Evolutionary conservation across 169 alveolate genomes (phyloP).

Genomic region (Cryptosporidium canis): DNA sequence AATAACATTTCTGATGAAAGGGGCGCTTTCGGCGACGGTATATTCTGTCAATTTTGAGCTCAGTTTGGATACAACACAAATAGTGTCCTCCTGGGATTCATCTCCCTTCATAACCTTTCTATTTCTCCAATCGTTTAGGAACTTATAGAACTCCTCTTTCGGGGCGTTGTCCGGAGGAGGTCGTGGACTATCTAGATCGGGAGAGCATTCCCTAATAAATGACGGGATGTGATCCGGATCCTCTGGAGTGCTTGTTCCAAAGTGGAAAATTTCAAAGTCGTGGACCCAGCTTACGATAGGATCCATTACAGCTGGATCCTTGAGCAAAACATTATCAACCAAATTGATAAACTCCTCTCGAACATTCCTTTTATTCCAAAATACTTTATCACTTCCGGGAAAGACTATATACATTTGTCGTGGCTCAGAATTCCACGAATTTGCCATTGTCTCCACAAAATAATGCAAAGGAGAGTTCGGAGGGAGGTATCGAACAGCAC

Average conservation of each 20-base stretch:
- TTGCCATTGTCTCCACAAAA: conserved; percentile 54
- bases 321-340: conserved; percentile 42
- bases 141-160: conserved; percentile 29
- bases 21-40: conserved; percentile 6
- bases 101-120: conserved; percentile 46
- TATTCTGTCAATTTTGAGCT: conserved; percentile 19
- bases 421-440: conserved; percentile 60
- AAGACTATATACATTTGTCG: conserved; percentile 47
- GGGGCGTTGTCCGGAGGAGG: conserved; percentile 60
- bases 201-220: conserved; percentile 47
- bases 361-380: conserved; percentile 12
- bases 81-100: conserved; percentile 54
- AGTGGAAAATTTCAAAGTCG: conserved; percentile 42
- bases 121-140: conserved; percentile 44
- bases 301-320: conserved; percentile 57
- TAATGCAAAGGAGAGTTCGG: conserved; percentile 59
- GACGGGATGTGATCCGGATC: conserved; percentile 60
- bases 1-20: conserved; percentile 48
- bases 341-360: conserved; percentile 45
- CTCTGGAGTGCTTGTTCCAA: conserved; percentile 19
- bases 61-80: conserved; percentile 34
- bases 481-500: conserved; percentile 64
- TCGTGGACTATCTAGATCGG: conserved; percentile 26
- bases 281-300: conserved; percentile 70
- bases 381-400: conserved; percentile 57